A percentile compares a stretch with the other conserved stretches of the same genome.
Evolutionary conservation across 306 rosid genomes (phyloP).

Genomic region (Trifolium subterraneum): DNA sequence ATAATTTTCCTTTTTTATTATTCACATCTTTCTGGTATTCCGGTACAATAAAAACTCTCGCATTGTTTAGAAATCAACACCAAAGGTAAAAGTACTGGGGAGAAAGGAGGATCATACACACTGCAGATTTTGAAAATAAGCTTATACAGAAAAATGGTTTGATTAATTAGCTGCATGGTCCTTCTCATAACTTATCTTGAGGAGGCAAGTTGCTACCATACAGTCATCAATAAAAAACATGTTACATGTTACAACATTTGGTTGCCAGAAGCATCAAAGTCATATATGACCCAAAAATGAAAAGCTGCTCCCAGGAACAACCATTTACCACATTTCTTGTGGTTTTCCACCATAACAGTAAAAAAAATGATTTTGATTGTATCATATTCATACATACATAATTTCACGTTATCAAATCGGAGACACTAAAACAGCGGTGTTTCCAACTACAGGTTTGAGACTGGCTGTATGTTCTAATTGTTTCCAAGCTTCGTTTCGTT

Average conservation of each 20-base stretch:
- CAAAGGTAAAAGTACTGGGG: neutral
- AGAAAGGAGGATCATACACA: neutral
- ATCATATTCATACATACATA: neutral
- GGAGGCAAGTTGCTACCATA: constrained; percentile 43
- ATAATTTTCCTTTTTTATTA: too few relatives aligned
- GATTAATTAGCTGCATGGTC: constrained; percentile 48
- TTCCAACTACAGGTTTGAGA: constrained; percentile 76
- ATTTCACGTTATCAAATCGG: constrained; percentile 50
- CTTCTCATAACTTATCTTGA: constrained; percentile 43
- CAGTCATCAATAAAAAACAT: constrained; percentile 46
- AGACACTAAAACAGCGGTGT: constrained; percentile 82
- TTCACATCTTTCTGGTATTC: too few relatives aligned
- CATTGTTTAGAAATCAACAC: neutral
- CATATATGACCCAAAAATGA: constrained; percentile 39
- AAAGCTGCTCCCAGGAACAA: constrained; percentile 47
- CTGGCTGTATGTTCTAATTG: constrained; percentile 75
- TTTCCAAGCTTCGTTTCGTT: constrained; percentile 81
- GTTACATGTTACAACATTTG: constrained; percentile 55
- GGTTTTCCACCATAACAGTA: constrained; percentile 48
- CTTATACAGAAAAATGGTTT: constrained; percentile 50
- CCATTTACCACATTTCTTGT: constrained; percentile 51
- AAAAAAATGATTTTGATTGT: constrained; percentile 27
- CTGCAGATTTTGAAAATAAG: constrained; percentile 35
- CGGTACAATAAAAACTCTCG: too few relatives aligned
- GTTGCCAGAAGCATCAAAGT: constrained; percentile 51